Evolutionary conservation across 495 filamentous ascomycete species (phyloP), one percentile per base, ranked within the genome.

Genomic region (Neurospora sp.): DNA sequence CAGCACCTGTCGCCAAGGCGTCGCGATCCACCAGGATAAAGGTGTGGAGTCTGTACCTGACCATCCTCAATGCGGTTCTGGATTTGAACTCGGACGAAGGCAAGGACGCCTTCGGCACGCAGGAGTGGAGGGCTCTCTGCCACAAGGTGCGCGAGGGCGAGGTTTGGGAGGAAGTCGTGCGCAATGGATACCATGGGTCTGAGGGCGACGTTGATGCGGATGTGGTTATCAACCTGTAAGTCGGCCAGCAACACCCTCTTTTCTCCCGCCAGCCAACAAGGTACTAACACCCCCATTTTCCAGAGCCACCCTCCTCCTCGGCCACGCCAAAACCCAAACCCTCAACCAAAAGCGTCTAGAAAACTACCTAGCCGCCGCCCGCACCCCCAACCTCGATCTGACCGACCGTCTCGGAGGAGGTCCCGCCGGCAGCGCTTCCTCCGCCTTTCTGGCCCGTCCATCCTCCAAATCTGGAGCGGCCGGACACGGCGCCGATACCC

Each of bases 31-130:
- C 91, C 72, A 86, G 95, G 74, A 93, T 97, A 81, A 98, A 97
- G 80, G 89, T 98, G 71, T 99, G 96, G 96, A 96, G 93, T 81
- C 86, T 99, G 75, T 98, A 98, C 80, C 88, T 98, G 69, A 97
- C 94, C 0, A 88, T 98, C 35, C 86, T 98, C 41, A 96, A 97
- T 82, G 92, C 92, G 35, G 91, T 97, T 68, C 85, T 95, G 42
- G 94, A 98, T 74, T 85, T 98, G 75, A 93, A 92, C 20, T 82
- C 90, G n/a, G 93, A 97, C 75, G 93, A 97, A 78, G 96, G 95
- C 39, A 97, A 94, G 82, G 87, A 87, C 18, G 86, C 89, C 35
- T 94, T 98, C 84, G 96, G 96, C 0, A 89, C 87, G 53, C 87
- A 91, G 72, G 89, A 93, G 74, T 99, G 94, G 94, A 90, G 90